phyloP scores from a whole-genome alignment of 805 yeast species.

The Teunomyces pallodes region DNA sequence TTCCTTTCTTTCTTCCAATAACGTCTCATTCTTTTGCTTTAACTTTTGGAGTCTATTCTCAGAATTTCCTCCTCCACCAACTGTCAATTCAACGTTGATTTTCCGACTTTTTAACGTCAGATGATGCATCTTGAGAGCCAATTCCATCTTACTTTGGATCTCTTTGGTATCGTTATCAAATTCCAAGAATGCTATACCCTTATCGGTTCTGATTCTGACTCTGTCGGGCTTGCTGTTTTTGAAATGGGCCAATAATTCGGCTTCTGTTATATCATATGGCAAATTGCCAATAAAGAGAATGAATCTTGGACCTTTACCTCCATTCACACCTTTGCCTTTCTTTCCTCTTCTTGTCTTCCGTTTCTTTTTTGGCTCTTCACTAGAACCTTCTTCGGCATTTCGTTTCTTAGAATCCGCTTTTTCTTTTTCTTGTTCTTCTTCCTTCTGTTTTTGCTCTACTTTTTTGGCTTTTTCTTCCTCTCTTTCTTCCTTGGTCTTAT shows the following conservation, averaged over 20 bases:
- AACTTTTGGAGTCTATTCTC: slow-evolving; percentile 62
- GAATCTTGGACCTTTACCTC: slow-evolving; percentile 59
- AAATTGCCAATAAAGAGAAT: slow-evolving; percentile 88
- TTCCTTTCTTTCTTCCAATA: slow-evolving; percentile 65
- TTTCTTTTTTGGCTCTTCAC: slow-evolving; percentile 31
- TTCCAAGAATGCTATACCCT: slow-evolving; percentile 91
- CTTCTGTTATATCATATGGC: slow-evolving; percentile 66
- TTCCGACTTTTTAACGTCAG: slow-evolving; percentile 64
- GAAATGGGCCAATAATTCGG: slow-evolving; percentile 69
- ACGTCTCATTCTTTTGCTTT: slow-evolving; percentile 71
- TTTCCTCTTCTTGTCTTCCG: slow-evolving; percentile 78
- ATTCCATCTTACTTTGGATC: slow-evolving; percentile 77
- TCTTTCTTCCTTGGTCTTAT: slow-evolving; percentile 39
- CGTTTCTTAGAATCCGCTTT: slow-evolving; percentile 25
- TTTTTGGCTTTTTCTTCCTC: slow-evolving; percentile 31
- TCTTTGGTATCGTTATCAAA: slow-evolving; percentile 58
- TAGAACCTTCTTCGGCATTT: slow-evolving; percentile 11
- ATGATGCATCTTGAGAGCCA: slow-evolving; percentile 83
- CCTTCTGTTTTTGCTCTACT: slow-evolving; percentile 32
- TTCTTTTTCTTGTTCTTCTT: slow-evolving; percentile 28
- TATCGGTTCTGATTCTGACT: slow-evolving; percentile 75
- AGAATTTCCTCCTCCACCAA: slow-evolving; percentile 97
- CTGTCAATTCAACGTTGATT: slow-evolving; percentile 94
- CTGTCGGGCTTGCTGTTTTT: slow-evolving; percentile 68
- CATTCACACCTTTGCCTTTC: slow-evolving; percentile 57